Conservation (phyloP, 306 rosid species). For the Pueraria montana region DNA sequence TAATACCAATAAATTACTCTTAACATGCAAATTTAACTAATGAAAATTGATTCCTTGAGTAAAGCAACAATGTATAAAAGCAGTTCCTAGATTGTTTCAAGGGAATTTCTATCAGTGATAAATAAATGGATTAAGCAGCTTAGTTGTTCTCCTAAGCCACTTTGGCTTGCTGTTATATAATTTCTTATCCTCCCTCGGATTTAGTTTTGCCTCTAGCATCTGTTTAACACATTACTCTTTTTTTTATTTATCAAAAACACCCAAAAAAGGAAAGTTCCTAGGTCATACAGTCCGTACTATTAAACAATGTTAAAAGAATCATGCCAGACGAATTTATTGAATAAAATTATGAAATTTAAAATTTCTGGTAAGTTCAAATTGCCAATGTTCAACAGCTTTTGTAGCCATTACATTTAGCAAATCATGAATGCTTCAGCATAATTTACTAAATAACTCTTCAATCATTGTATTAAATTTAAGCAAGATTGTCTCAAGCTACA, state of each 20-base stretch:
- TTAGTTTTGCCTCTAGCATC: background rate
- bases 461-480: no score
- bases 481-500: conserved; percentile 30
- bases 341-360: background rate
- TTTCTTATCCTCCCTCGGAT: background rate
- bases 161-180: no score
- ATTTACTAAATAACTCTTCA: background rate
- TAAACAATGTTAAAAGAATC: conserved; percentile 3
- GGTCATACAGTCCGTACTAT: background rate
- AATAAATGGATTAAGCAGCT: conserved; percentile 7
- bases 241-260: background rate
- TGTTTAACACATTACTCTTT: no score
- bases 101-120: conserved; percentile 5
- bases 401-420: background rate
- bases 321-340: background rate
- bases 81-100: background rate
- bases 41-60: background rate
- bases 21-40: background rate
- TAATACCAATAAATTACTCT: background rate
- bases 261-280: background rate
- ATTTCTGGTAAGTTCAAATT: conserved; percentile 8
- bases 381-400: conserved; percentile 6
- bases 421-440: conserved; percentile 5
- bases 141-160: background rate
- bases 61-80: background rate